Conservation (phyloP, 2,329 filamentous ascomycete genomes). For the Claviceps sp. region DNA sequence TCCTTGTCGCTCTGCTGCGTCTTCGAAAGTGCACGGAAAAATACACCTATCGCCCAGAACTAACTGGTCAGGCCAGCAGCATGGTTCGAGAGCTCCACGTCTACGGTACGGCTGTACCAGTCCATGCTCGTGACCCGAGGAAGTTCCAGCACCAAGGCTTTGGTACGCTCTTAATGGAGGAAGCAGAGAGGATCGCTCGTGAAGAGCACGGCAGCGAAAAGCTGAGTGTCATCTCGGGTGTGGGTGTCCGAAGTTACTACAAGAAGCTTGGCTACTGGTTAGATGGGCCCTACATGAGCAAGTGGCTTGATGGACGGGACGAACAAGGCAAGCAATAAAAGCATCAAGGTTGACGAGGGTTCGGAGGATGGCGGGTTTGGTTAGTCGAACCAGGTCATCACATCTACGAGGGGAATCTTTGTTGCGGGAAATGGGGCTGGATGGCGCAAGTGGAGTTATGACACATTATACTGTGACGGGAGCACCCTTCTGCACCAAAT, state of each 20-base stretch:
- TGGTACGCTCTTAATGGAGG: constrained; percentile 92
- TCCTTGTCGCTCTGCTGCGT: constrained; percentile 79
- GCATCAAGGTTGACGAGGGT: too few relatives aligned
- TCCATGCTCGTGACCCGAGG: constrained; percentile 85
- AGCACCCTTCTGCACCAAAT: too few relatives aligned
- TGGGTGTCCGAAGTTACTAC: constrained; percentile 93
- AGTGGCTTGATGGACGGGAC: constrained; percentile 41
- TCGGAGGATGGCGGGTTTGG: too few relatives aligned
- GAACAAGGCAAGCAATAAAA: constrained; percentile 6
- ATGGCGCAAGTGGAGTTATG: too few relatives aligned
- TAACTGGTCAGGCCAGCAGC: constrained; percentile 75
- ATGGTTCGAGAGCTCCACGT: constrained; percentile 92
- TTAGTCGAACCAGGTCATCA: too few relatives aligned
- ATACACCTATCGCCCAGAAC: constrained; percentile 83
- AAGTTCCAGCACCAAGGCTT: constrained; percentile 99
- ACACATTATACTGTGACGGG: too few relatives aligned
- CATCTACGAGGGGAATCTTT: too few relatives aligned
- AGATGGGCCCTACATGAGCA: constrained; percentile 77
- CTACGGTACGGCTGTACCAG: constrained; percentile 92
- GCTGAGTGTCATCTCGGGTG: constrained; percentile 95
- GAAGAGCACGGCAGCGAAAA: constrained; percentile 91
- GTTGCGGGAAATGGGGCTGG: too few relatives aligned
- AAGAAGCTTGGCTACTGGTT: constrained; percentile 84
- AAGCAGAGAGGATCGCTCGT: constrained; percentile 86
- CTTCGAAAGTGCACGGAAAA: constrained; percentile 82